Conservation (phyloP, 805 yeast species). For the Candida khao-thaluensis region DNA sequence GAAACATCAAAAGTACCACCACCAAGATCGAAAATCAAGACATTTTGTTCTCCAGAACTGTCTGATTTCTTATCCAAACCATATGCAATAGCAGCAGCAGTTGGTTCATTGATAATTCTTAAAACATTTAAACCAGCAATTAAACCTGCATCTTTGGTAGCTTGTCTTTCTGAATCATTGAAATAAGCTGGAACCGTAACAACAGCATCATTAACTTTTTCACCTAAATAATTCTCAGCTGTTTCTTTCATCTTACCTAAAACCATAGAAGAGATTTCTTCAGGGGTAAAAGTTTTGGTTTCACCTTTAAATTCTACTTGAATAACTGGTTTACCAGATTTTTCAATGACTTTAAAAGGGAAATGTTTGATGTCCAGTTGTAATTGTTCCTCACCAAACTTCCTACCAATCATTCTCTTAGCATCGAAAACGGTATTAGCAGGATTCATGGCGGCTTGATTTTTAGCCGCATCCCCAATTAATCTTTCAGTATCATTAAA, state of each 20-base stretch:
- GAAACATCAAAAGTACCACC: constrained; percentile 98
- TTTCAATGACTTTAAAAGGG: constrained; percentile 79
- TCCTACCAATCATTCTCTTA: constrained; percentile 89
- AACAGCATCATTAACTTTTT: constrained; percentile 60
- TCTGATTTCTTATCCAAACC: constrained; percentile 55
- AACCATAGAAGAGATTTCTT: constrained; percentile 92
- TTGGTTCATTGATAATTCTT: constrained; percentile 45
- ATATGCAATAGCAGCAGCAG: constrained; percentile 47
- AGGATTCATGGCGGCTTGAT: constrained; percentile 98
- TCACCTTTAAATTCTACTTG: constrained; percentile 89
- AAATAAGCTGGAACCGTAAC: constrained; percentile 45
- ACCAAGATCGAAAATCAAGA: constrained; percentile 91
- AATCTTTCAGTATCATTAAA: constrained; percentile 94
- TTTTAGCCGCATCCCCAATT: constrained; percentile 97
- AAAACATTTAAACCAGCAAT: constrained; percentile 47
- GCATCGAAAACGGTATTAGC: constrained; percentile 92
- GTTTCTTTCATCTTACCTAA: constrained; percentile 89
- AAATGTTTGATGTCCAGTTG: constrained; percentile 79
- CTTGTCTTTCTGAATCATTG: constrained; percentile 46
- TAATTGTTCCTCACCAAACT: constrained; percentile 74
- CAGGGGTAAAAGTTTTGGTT: constrained; percentile 83
- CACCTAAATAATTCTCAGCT: constrained; percentile 88
- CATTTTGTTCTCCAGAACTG: constrained; percentile 65
- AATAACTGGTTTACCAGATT: constrained; percentile 83
- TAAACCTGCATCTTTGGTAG: constrained; percentile 44